These are phyloP conservation scores for Monocercomonoides exilis DNA, from an alignment of 78 protist species.

Conservation along the genomic window DNA sequence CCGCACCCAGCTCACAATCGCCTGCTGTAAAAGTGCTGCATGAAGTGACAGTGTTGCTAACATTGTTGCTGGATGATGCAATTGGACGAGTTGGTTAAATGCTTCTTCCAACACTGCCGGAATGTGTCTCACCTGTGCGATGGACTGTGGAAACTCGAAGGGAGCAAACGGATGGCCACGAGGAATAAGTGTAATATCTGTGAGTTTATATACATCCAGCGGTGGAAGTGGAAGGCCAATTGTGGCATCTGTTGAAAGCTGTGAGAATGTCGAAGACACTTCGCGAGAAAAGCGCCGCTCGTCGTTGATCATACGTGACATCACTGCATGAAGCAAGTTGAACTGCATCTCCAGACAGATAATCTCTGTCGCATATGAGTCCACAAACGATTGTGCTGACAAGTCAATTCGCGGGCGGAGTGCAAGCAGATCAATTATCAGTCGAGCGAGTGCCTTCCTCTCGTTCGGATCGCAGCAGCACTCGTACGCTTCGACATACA, in stretches of 20 bases:
- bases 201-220: background rate
- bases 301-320: background rate
- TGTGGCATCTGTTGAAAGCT: background rate
- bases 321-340: background rate
- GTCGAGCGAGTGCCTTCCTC: background rate
- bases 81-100: background rate
- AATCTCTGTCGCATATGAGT: background rate
- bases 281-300: background rate
- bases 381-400: background rate
- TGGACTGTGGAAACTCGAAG: background rate
- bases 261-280: background rate
- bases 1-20: background rate
- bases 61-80: background rate
- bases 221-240: background rate
- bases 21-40: background rate
- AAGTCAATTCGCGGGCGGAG: background rate
- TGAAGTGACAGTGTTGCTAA: background rate
- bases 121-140: background rate
- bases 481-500: conserved; percentile 14
- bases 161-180: background rate
- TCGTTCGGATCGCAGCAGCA: background rate
- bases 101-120: background rate
- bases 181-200: background rate
- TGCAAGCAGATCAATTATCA: background rate
- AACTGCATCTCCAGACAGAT: background rate